Evolutionary conservation across 352 stramenopile genomes (phyloP), one percentile per base, ranked within the genome.

Genomic region (Phytophthora pini): DNA sequence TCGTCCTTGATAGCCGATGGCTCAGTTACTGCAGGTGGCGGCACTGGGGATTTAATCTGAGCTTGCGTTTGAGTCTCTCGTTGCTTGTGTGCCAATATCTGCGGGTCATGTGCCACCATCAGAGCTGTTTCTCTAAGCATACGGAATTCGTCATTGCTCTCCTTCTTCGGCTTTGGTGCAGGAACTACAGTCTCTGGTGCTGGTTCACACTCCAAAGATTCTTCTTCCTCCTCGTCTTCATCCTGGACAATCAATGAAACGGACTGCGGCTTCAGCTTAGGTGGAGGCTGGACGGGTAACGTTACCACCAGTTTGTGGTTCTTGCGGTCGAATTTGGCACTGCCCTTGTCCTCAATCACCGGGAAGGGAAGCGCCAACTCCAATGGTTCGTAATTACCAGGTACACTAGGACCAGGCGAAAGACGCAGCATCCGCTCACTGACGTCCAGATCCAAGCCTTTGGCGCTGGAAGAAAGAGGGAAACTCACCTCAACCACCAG

Each of bases 261-360:
- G 0, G 57, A 59, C 47, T 69, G 62, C 12, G 61, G 50, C 38
- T 72, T 69, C 8, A 57, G 66, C 9, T 66, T 68, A 3, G 76
- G 47, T 7, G 81, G 86, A 4, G 87, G 79, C 15, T 88, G 74
- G 27, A 97, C 87, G 0, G 88, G 88, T 40, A 97, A 64, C 29
- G 88, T 95, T 11, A 97, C 82, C 3, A 92, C 60, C 1, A 97
- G 58, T 26, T 88, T 82, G 12, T 80, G 75, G 4, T 60, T 74
- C 34, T 86, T 88, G 55, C 95, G 95, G 50, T 97, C 88, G 64
- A 95, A 97, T 38, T 81, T 90, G 27, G 91, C 90, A 50, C 58
- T 76, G 0, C 88, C 89, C 17, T 93, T 94, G 9, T 77, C 64
- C 59, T 97, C 84, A 7, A 93, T 43, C 4, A 97, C 88, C 0